Evolutionary conservation across 2,329 filamentous ascomycete species (phyloP).

Genomic region (Pseudopithomyces maydicus): DNA sequence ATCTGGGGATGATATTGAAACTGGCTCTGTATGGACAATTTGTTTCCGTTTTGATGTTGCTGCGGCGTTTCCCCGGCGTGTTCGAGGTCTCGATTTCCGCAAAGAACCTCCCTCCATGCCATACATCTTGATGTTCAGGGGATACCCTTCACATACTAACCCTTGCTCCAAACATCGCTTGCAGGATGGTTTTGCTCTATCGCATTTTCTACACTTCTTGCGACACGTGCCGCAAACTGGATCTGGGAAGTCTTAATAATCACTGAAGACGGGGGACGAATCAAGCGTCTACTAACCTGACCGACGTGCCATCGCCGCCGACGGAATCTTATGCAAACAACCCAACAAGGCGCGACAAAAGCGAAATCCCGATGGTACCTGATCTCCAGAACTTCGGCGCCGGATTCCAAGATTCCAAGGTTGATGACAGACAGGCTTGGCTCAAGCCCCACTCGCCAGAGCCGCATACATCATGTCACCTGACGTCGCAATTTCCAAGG

Average conservation of each 20-base stretch:
- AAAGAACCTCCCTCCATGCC: conserved; percentile 6
- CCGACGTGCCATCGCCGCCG: not conserved
- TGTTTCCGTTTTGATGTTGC: not conserved
- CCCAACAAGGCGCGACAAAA: no score
- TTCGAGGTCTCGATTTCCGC: conserved; percentile 5
- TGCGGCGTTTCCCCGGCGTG: not conserved
- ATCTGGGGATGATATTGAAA: not conserved
- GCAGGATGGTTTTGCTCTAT: conserved; percentile 16
- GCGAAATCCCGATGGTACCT: no score
- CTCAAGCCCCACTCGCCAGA: not conserved
- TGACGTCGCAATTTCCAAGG: no score
- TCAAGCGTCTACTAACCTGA: not conserved
- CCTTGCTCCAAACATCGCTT: conserved; percentile 14
- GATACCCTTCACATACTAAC: conserved; percentile 19
- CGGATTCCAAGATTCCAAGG: no score
- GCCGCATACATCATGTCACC: no score
- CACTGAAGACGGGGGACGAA: not conserved
- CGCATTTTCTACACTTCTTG: conserved; percentile 18
- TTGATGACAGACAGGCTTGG: not conserved
- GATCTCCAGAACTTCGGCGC: no score
- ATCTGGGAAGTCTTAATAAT: conserved; percentile 7
- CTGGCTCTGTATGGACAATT: not conserved
- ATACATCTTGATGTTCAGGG: conserved; percentile 17
- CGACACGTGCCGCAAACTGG: conserved; percentile 21
- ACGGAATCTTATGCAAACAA: not conserved